Percentiles rank a stretch among this genome's conserved stretches.
Evolutionary conservation across 768 basidiomycete species (phyloP).

Genomic region (Suillus subaureus): DNA sequence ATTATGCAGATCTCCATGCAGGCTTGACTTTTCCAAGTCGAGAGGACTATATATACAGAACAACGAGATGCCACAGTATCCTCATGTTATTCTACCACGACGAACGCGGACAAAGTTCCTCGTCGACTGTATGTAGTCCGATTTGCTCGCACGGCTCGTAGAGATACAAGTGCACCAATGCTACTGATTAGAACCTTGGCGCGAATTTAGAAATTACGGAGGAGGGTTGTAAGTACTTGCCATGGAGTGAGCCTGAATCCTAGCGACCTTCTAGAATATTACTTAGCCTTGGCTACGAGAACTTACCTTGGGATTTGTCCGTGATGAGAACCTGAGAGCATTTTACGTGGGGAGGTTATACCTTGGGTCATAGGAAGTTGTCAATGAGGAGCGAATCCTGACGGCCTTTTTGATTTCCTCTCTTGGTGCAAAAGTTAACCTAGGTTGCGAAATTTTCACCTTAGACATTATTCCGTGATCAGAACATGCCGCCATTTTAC

Average conservation of each 20-base stretch:
- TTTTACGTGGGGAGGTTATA: neutral
- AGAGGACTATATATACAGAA: neutral
- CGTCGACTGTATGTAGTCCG: neutral
- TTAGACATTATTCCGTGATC: neutral
- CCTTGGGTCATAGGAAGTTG: too few relatives aligned
- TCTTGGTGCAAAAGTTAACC: neutral
- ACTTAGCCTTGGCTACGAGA: neutral
- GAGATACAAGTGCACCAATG: neutral
- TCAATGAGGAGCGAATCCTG: neutral
- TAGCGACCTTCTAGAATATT: neutral
- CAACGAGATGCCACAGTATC: neutral
- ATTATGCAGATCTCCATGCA: neutral
- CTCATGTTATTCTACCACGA: neutral
- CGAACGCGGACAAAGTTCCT: neutral
- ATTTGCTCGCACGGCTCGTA: neutral
- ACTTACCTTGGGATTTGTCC: neutral
- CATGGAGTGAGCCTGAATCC: neutral
- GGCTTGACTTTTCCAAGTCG: neutral
- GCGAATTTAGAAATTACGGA: neutral
- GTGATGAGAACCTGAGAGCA: neutral
- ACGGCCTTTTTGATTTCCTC: neutral
- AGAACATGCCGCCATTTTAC: neutral
- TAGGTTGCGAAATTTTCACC: neutral
- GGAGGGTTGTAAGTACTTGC: neutral
- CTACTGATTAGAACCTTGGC: neutral